A percentile compares a stretch with the other conserved stretches of the same genome.
phyloP scores from a whole-genome alignment of 805 yeast species.

The Saccharomycodes ludwigii region DNA sequence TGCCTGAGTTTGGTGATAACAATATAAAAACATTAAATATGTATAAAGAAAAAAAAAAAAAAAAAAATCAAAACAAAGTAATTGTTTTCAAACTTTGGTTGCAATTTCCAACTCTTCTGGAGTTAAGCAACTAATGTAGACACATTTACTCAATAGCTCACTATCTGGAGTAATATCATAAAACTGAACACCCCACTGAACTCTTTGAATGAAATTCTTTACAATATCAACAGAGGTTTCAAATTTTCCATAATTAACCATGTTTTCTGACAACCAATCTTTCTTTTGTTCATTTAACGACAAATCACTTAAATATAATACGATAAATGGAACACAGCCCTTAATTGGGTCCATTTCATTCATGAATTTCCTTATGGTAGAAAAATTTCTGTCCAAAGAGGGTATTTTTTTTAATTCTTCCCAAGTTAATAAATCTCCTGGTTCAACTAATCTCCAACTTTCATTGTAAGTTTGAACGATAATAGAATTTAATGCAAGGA shows the following conservation, averaged over 20 bases:
- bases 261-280: conserved; percentile 20
- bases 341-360: conserved; percentile 45
- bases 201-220: conserved; percentile 62
- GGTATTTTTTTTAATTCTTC: conserved; percentile 58
- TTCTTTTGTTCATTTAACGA: conserved; percentile 45
- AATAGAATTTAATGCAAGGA: conserved; percentile 64
- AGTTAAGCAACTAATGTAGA: conserved; percentile 62
- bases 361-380: conserved; percentile 38
- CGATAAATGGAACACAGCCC: conserved; percentile 88
- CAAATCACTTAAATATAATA: conserved; percentile 72
- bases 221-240: conserved; percentile 65
- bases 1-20: not conserved
- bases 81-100: not conserved
- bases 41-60: not conserved
- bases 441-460: conserved; percentile 66
- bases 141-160: conserved; percentile 69
- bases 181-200: conserved; percentile 67
- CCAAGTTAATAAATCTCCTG: conserved; percentile 58
- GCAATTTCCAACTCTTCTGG: conserved; percentile 67
- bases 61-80: not conserved
- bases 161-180: conserved; percentile 44
- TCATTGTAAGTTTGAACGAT: conserved; percentile 44
- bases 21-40: not conserved
- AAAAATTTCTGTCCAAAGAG: conserved; percentile 65
- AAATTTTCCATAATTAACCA: conserved; percentile 71